A percentile compares a stretch with the other conserved stretches of the same genome.
Conservation (phyloP, 352 stramenopile species). For the Plasmopara muralis region DNA sequence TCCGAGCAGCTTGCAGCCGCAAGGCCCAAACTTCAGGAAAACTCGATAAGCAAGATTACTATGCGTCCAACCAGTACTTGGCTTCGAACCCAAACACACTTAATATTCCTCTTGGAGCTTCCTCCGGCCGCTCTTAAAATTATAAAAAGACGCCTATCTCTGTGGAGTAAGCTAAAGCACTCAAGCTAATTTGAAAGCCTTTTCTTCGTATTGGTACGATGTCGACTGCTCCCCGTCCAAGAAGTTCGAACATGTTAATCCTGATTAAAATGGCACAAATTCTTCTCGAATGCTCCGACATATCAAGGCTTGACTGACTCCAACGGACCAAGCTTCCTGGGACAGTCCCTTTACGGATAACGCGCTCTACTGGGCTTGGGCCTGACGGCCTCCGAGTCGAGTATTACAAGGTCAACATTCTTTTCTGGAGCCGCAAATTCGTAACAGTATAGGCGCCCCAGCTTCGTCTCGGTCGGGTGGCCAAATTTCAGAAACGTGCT, state of each 20-base stretch:
- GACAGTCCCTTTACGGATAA: neutral
- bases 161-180: no score
- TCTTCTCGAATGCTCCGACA: neutral
- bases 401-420: neutral
- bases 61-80: neutral
- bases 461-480: neutral
- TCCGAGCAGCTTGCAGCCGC: neutral
- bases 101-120: neutral
- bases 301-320: neutral
- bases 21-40: neutral
- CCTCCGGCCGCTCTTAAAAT: neutral
- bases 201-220: no score
- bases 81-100: neutral
- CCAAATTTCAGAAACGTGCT: neutral
- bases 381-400: neutral
- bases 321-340: neutral
- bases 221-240: neutral
- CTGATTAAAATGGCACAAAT: neutral
- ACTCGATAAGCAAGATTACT: neutral
- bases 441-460: neutral
- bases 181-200: no score
- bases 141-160: no score
- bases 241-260: neutral
- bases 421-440: neutral
- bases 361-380: neutral